Evolutionary conservation across 73 alveolate genomes (phyloP), one percentile per base, ranked within the genome.

Genomic region (Paramecium bursaria): DNA sequence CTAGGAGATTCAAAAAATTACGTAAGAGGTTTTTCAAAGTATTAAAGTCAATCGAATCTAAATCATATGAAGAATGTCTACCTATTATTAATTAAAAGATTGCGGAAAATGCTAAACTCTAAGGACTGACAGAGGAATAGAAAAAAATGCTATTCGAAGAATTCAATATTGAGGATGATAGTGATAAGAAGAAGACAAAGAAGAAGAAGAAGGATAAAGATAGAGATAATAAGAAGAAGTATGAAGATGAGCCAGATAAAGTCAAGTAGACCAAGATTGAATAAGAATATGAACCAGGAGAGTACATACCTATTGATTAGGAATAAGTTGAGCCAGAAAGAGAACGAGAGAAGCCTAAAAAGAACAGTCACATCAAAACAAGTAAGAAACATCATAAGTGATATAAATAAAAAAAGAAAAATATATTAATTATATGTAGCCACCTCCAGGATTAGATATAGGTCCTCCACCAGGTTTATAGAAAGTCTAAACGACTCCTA

Each of bases 181-280:
- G 76, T 57, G 76, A 57, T 27, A 57, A 50, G 15, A 57, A 67
- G 82, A 67, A 67, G 57, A 67, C 33, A 14, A 67, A 67, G 31
- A 67, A 67, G 82, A 67, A 67, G 82, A 47, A 67, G 44, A 67
- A 67, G 27, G 44, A 67, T 19, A 57, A 67, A 27, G 44, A 67
- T 39, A 67, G 44, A 23, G 82, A 67, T 39, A 39, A 39, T 15
- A 67, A 67, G 46, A 42, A 67, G 27, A 11, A 9, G n/a, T 39
- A 67, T 21, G 55, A 67, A n/a, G 82, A 67, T 3, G 82, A 47
- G 2, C 44, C 82, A 21, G 11, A 19, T 0, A 39, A 25, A 67
- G 29, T 14, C 21, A 67, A 67, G 57, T 67, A 2, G 82, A 67
- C 10, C 82, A 53, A 33, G 82, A 67, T 35, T 3, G 44, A 39